Evolutionary conservation across 1,284 basidiomycete species (phyloP).

Genomic region (Leccinum insolens): DNA sequence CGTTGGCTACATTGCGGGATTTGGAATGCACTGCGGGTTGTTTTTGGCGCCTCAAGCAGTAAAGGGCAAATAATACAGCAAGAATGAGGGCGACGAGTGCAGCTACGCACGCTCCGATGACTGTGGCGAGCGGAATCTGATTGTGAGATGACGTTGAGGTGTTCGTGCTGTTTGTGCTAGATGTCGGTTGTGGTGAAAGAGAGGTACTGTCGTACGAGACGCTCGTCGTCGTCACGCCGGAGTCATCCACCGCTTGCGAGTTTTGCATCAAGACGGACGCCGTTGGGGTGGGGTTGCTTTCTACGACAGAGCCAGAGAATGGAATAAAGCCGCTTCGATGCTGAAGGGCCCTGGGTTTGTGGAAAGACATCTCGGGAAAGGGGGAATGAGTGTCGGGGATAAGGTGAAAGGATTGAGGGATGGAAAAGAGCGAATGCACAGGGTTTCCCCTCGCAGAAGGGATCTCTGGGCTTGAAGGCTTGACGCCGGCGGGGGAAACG

Average conservation of each 20-base stretch:
- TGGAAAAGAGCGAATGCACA: not conserved
- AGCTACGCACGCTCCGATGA: conserved; percentile 55
- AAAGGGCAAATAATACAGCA: conserved; percentile 48
- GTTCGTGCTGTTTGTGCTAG: conserved; percentile 1
- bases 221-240: not conserved
- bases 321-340: conserved; percentile 19
- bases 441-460: conserved; percentile 27
- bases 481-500: not conserved
- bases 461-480: conserved; percentile 8
- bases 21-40: conserved; percentile 13
- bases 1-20: conserved; percentile 38
- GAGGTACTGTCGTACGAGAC: conserved; percentile 21
- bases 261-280: conserved; percentile 29
- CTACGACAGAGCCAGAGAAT: conserved; percentile 30
- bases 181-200: conserved; percentile 7
- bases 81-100: conserved; percentile 48
- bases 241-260: not conserved
- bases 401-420: not conserved
- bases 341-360: conserved; percentile 11
- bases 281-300: conserved; percentile 26
- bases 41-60: conserved; percentile 50
- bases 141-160: not conserved
- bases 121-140: conserved; percentile 49
- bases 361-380: conserved; percentile 18
- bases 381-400: conserved; percentile 17